Base-by-base conservation (phyloP, 116 monocot species). In the Iris pallida region DNA sequence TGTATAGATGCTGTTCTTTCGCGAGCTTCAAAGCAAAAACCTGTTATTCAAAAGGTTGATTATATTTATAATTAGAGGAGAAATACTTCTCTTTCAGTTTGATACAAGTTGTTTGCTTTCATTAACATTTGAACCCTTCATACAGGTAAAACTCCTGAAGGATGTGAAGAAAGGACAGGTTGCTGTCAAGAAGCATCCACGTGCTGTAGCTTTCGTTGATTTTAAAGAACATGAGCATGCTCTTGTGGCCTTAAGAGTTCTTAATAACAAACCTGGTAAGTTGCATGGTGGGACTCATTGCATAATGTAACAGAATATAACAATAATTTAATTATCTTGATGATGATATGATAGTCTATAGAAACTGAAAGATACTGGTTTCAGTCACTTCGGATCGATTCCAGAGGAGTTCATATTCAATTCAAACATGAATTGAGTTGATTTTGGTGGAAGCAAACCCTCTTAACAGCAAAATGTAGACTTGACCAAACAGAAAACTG, bases 241-340 rank as follows among this genome's bases (percentile, higher is more conserved):
- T 53, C 82, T 97, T 79, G 97, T 97, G 47, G 92, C 93, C 16
- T 73, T 97, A 63, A 79, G 97, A 59, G 97, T 97, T 74, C 80
- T 97, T 67, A 97, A 97, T 51, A 97, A 97, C 53, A 97, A 97
- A 78, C 97, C 97, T 73, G 90, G 97, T 97, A 90, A 55, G 64
- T 15, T 55, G 16, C 3, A 30, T 30, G 30, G 30, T 3, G 5
- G 16, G n/a, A n/a, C 51, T 14, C 30, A 30, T 30, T 30, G 30
- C 30, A 30, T 30, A 30, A 30, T 30, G 30, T 30, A 30, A 30
- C 30, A 30, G 30, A 30, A 30, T 30, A 30, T 30, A 30, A 30
- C 30, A 30, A 30, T 30, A 3, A 30, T 30, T 30, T 30, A 30
- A 30, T 30, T 1, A 30, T 3, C 30, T 30, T 30, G 30, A 30